phyloP scores from a whole-genome alignment of 768 basidiomycete species.

The Dacryopinax primogenitus region DNA sequence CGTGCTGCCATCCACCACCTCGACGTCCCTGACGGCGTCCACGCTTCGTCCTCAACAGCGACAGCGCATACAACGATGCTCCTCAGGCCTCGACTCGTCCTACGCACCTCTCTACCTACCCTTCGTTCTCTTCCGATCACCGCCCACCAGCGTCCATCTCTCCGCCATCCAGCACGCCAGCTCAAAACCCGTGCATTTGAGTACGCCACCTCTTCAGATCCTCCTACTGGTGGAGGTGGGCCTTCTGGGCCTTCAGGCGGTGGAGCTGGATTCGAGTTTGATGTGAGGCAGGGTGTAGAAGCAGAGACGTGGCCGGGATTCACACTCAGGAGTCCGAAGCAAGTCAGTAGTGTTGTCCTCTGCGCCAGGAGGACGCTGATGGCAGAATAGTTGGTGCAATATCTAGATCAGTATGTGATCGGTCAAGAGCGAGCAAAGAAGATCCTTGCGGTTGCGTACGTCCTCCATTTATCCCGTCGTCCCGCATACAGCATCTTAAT shows the following conservation, averaged over 20 bases:
- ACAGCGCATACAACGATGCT: no score
- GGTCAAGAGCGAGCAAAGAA: conserved; percentile 92
- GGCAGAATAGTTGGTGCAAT: conserved; percentile 53
- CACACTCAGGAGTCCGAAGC: background rate
- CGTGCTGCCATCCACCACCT: no score
- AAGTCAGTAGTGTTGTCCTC: background rate
- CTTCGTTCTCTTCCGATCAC: no score
- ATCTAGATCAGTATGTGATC: conserved; percentile 78
- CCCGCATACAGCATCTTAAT: conserved; percentile 8
- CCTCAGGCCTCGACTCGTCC: no score
- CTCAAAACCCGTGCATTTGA: background rate
- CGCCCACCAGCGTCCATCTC: no score
- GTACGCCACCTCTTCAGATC: background rate
- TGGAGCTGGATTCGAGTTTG: conserved; percentile 3
- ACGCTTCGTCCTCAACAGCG: no score
- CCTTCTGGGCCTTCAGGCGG: background rate
- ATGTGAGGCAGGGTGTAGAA: background rate
- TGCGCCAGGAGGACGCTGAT: background rate
- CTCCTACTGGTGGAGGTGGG: background rate
- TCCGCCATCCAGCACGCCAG: background rate
- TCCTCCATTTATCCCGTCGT: conserved; percentile 19
- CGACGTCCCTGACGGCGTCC: no score
- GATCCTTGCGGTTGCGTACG: conserved; percentile 84
- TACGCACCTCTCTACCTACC: no score
- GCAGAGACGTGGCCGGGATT: background rate